Conservation (phyloP, 768 basidiomycete genomes). For the Lyophyllum semitale region DNA sequence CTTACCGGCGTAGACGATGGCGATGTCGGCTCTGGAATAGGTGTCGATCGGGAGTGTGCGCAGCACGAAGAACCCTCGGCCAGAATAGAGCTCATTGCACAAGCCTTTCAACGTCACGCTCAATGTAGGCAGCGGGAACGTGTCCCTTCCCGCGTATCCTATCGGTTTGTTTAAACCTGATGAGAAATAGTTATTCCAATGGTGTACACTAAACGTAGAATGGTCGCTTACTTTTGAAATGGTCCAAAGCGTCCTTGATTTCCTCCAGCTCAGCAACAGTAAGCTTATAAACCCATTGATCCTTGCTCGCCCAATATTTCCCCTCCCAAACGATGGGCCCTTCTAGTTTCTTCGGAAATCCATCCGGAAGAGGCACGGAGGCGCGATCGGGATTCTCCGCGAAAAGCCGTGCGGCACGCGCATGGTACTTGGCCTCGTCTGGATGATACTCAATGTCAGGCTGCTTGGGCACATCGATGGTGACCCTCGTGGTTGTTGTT, state of each 20-base stretch:
- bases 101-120: conserved; percentile 33
- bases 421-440: conserved; percentile 37
- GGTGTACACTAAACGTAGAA: neutral
- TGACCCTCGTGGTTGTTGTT: neutral
- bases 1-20: conserved; percentile 45
- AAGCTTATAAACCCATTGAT: conserved; percentile 45
- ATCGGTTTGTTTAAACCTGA: conserved; percentile 29
- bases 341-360: conserved; percentile 35
- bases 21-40: conserved; percentile 40
- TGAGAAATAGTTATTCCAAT: neutral
- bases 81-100: conserved; percentile 43
- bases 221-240: conserved; percentile 37
- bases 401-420: conserved; percentile 38
- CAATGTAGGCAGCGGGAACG: conserved; percentile 45
- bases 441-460: conserved; percentile 48
- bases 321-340: conserved; percentile 50
- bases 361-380: conserved; percentile 33
- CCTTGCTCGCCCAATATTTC: conserved; percentile 40
- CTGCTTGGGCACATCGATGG: conserved; percentile 19
- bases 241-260: conserved; percentile 36
- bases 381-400: conserved; percentile 37
- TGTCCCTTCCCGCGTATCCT: conserved; percentile 37
- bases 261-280: conserved; percentile 34
- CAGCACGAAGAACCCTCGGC: conserved; percentile 50
- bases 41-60: conserved; percentile 45